Evolutionary conservation across 2,329 filamentous ascomycete genomes (phyloP).

Genomic region (Paracamarosporium sp.): DNA sequence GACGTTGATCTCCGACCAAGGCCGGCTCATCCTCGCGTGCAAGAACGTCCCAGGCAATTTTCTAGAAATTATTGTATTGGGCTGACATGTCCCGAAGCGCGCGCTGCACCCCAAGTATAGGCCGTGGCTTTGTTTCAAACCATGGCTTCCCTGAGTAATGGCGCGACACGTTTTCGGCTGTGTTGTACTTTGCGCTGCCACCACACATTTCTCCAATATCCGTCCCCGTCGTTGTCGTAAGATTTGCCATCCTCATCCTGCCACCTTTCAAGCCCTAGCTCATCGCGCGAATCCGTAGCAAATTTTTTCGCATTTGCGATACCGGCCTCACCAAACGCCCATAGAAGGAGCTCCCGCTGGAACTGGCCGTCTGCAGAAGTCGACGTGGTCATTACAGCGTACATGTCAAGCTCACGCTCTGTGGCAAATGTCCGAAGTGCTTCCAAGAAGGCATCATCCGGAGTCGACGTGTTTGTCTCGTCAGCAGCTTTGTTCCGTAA

Average conservation of each 20-base stretch:
- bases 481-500: constrained; percentile 62
- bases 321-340: constrained; percentile 63
- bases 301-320: constrained; percentile 64
- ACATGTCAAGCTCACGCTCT: constrained; percentile 68
- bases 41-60: constrained; percentile 3
- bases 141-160: constrained; percentile 60
- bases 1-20: constrained; percentile 21
- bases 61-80: constrained; percentile 3
- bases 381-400: constrained; percentile 73
- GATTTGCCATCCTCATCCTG: constrained; percentile 56
- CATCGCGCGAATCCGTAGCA: constrained; percentile 50
- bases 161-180: constrained; percentile 69
- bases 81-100: constrained; percentile 12
- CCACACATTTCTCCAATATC: constrained; percentile 68
- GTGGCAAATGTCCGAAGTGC: constrained; percentile 61
- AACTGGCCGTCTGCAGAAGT: constrained; percentile 62
- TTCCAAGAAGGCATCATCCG: constrained; percentile 53
- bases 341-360: constrained; percentile 71
- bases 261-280: constrained; percentile 65
- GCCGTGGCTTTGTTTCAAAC: constrained; percentile 10
- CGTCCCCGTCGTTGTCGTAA: constrained; percentile 38
- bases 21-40: constrained; percentile 13
- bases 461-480: constrained; percentile 28
- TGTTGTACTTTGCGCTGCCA: constrained; percentile 65
- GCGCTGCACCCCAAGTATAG: constrained; percentile 7